These are phyloP conservation scores for Neurospora cerealis DNA, from an alignment of 495 filamentous ascomycete species.

Conservation along the genomic window DNA sequence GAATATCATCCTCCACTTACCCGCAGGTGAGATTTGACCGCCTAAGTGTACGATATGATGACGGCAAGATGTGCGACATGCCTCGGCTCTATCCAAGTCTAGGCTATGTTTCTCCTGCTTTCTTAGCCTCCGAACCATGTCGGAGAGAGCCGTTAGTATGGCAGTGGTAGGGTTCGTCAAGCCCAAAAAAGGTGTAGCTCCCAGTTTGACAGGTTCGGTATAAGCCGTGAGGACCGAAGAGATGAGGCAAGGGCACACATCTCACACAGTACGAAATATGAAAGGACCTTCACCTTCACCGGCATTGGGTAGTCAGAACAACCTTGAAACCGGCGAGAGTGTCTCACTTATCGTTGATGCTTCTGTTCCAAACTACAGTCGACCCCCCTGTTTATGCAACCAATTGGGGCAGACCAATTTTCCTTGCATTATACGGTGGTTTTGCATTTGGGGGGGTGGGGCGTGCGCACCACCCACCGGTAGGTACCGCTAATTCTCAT, in stretches of 20 bases:
- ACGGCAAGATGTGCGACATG: not conserved
- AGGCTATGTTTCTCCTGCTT: not conserved
- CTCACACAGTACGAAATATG: not conserved
- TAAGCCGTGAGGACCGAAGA: not conserved
- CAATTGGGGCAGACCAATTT: no score
- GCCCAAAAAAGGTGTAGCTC: not conserved
- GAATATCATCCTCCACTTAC: not conserved
- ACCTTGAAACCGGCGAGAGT: not conserved
- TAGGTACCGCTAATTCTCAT: no score
- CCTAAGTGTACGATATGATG: not conserved
- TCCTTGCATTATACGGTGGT: no score
- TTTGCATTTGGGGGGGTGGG: no score
- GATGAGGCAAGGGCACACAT: not conserved
- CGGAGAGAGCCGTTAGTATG: not conserved
- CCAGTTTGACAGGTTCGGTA: not conserved
- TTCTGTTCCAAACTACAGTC: not conserved
- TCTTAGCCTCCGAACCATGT: not conserved
- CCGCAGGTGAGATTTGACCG: not conserved
- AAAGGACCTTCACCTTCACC: not conserved
- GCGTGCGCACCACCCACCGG: no score
- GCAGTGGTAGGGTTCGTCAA: not conserved
- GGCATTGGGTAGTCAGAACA: not conserved
- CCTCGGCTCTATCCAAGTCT: not conserved
- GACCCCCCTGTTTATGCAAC: no score
- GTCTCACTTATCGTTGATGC: not conserved